Conservation (phyloP, 78 protist species). For the Chrysochromulina parva region DNA sequence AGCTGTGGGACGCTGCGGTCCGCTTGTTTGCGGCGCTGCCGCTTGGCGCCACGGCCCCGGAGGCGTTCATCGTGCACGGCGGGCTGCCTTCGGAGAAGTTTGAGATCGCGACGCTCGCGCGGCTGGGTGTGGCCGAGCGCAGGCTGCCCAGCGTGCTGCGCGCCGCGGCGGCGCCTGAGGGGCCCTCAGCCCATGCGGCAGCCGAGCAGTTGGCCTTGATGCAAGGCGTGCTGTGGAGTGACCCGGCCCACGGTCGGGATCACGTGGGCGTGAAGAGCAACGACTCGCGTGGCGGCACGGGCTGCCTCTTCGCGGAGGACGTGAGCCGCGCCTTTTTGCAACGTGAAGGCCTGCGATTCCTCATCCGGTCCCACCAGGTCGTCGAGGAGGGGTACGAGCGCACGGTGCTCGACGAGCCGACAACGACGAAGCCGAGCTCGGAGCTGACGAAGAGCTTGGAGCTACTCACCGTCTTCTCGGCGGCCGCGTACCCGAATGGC, state of each 20-base stretch:
- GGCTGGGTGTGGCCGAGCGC: too few species aligned
- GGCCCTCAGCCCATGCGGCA: too few species aligned
- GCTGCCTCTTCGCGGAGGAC: neutral
- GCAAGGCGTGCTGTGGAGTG: neutral
- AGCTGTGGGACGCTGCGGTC: neutral
- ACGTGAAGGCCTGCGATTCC: neutral
- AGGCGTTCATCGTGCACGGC: neutral
- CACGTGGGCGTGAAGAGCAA: neutral
- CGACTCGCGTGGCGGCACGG: neutral
- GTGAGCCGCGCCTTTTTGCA: neutral
- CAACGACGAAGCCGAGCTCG: too few species aligned
- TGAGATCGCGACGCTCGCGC: neutral
- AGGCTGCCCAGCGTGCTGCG: too few species aligned
- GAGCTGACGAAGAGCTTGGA: neutral
- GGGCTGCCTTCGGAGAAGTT: neutral
- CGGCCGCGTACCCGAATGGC: neutral
- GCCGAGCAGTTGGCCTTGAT: neutral
- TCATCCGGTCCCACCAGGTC: conserved; percentile 42
- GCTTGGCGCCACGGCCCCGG: neutral
- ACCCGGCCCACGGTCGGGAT: neutral
- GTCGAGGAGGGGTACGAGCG: neutral
- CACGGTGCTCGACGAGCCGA: too few species aligned
- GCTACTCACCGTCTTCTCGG: neutral
- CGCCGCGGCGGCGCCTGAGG: too few species aligned
- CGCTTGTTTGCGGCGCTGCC: neutral